Conservation (phyloP, 2,329 filamentous ascomycete genomes). For the Colletotrichum godetiae region DNA sequence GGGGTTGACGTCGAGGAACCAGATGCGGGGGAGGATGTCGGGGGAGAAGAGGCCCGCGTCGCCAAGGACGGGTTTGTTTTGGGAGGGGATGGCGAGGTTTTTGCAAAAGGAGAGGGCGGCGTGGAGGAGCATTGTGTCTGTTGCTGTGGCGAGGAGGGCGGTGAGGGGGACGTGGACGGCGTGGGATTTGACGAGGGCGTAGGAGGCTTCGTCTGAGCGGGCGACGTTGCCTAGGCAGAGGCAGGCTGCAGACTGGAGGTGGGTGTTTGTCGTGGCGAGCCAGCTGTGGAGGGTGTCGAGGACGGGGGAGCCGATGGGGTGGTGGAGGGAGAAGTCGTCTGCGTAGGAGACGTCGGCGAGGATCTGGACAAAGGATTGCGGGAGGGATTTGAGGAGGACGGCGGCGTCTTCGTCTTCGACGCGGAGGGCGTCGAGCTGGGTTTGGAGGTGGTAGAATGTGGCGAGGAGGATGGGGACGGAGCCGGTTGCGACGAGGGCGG, state of each 20-base stretch:
- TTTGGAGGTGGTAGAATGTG: constrained; percentile 61
- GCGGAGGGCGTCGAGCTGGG: constrained; percentile 50
- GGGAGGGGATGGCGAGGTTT: constrained; percentile 69
- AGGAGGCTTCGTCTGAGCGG: constrained; percentile 66
- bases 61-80: constrained; percentile 65
- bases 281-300: constrained; percentile 58
- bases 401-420: constrained; percentile 58
- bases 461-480: constrained; percentile 57
- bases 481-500: constrained; percentile 53
- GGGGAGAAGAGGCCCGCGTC: constrained; percentile 56
- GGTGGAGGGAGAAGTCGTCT: constrained; percentile 55
- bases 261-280: constrained; percentile 51
- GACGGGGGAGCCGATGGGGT: constrained; percentile 56
- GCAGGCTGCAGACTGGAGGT: constrained; percentile 68
- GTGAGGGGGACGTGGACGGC: constrained; percentile 57
- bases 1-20: constrained; percentile 60
- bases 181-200: constrained; percentile 58
- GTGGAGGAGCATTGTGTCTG: constrained; percentile 65
- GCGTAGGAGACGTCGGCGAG: constrained; percentile 65
- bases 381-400: constrained; percentile 58
- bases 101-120: constrained; percentile 70
- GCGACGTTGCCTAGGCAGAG: constrained; percentile 71
- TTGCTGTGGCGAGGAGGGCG: constrained; percentile 47
- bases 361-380: constrained; percentile 60
- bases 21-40: constrained; percentile 62